phyloP scores from a whole-genome alignment of 73 alveolate genomes.

The Tetrahymena elliotti region DNA sequence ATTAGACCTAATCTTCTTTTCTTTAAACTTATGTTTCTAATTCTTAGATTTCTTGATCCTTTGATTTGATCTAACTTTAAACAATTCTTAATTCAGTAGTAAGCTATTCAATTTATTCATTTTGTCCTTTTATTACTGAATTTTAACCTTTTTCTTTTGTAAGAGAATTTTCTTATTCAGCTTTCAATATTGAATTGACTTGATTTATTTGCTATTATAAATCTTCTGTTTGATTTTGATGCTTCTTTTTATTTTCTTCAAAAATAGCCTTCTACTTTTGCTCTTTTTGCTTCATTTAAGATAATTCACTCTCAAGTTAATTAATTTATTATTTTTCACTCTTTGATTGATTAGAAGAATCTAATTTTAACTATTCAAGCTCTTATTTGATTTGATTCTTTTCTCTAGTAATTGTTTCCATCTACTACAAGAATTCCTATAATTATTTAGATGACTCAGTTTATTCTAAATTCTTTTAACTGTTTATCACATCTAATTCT shows the following conservation, averaged over 20 bases:
- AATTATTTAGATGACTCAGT: background rate
- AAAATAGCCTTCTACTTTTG: background rate
- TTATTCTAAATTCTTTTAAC: background rate
- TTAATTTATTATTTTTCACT: background rate
- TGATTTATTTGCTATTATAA: background rate
- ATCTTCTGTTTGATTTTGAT: background rate
- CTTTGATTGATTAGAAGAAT: background rate
- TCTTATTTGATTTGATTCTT: background rate
- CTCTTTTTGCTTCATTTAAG: background rate
- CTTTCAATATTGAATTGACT: background rate
- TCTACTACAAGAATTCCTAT: background rate
- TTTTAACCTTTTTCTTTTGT: background rate
- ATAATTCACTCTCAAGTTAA: background rate
- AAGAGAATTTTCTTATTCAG: background rate
- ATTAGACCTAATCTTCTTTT: background rate
- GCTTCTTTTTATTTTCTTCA: background rate
- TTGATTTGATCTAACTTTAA: background rate
- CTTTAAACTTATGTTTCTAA: background rate
- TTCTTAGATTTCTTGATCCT: background rate
- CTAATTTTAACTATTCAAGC: background rate
- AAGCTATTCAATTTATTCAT: background rate
- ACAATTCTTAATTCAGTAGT: background rate
- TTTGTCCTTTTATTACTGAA: background rate
- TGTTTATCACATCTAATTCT: background rate
- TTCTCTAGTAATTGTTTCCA: background rate